phyloP scores from a whole-genome alignment of 257 asterid species.

The Capsicum pubescens region DNA sequence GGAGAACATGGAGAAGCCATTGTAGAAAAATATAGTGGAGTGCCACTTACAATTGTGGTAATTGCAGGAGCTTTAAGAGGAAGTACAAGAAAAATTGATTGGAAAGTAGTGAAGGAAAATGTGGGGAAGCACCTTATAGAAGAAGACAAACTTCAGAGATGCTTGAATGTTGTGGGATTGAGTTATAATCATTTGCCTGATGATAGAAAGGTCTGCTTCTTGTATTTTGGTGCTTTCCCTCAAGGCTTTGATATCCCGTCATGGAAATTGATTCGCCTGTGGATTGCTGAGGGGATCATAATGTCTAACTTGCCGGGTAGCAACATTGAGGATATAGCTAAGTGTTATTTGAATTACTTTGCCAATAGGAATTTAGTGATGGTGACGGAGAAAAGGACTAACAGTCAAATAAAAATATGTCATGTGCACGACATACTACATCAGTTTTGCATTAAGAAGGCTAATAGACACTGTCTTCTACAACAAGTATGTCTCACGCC shows the following conservation, averaged over 20 bases:
- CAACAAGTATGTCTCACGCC: not conserved
- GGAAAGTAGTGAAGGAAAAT: slow-evolving; percentile 31
- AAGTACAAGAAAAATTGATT: not conserved
- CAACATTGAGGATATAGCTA: slow-evolving; percentile 32
- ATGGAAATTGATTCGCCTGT: slow-evolving; percentile 27
- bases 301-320: not conserved
- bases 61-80: slow-evolving; percentile 51
- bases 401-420: slow-evolving; percentile 33
- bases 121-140: slow-evolving; percentile 25
- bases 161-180: not conserved
- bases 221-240: slow-evolving; percentile 41
- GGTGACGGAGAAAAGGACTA: slow-evolving; percentile 24
- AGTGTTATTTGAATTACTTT: slow-evolving; percentile 29
- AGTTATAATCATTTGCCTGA: slow-evolving; percentile 35
- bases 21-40: slow-evolving; percentile 35
- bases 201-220: slow-evolving; percentile 29
- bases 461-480: not conserved
- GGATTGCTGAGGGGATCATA: slow-evolving; percentile 41
- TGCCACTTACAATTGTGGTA: slow-evolving; percentile 58
- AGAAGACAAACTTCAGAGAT: not conserved
- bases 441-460: slow-evolving; percentile 36
- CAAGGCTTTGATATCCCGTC: slow-evolving; percentile 31
- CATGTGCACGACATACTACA: slow-evolving; percentile 38
- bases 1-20: slow-evolving; percentile 30
- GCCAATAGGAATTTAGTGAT: slow-evolving; percentile 36